Evolutionary conservation across 75 land plant genomes (phyloP), one percentile per base, ranked within the genome.

Genomic region (Isoetes taiwanensis): DNA sequence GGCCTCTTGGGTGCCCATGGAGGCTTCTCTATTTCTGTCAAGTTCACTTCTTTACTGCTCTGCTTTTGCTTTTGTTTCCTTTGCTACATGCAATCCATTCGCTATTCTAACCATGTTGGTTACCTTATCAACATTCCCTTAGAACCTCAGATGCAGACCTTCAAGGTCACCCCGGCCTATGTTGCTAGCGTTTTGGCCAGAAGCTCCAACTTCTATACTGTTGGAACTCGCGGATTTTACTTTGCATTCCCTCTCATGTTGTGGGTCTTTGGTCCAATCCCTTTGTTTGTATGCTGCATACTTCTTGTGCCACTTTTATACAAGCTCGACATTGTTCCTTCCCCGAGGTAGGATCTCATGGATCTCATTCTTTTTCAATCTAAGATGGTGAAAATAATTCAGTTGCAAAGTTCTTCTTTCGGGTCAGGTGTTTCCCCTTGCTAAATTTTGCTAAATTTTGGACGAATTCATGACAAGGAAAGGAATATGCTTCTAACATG

Each of bases 191-290:
- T 70, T 8, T 58, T 85, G 2, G 73, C 80, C 16, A 59, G 66
- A 21, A 83, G 80, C 0, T 65, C 72, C 34, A 71, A 85, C 57
- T 82, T 82, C 61, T 82, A 72, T 79, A 65, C 82, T 2, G 31
- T 67, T 5, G 90, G 90, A 0, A 66, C 76, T 0, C 68, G 90
- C 30, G 80, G 78, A 0, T 66, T 72, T 27, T 85, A 76, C 52
- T 73, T 85, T 43, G 77, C 86, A 0, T 69, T 75, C 24, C 63
- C 69, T 10, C 28, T 87, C 65, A 58, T 87, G 52, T 58, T 80
- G 14, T 87, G 94, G 94, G 56, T 87, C 20, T 80, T 80, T 38
- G 88, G 94, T 1, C 94, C 94, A 0, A 67, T 87, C 1, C 82
- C 94, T 0, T 75, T 83, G 75, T 70, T 83, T 23, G 35, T 52